Conservation (phyloP, 2,329 filamentous ascomycete species). For the Penicillium janthinellum region DNA sequence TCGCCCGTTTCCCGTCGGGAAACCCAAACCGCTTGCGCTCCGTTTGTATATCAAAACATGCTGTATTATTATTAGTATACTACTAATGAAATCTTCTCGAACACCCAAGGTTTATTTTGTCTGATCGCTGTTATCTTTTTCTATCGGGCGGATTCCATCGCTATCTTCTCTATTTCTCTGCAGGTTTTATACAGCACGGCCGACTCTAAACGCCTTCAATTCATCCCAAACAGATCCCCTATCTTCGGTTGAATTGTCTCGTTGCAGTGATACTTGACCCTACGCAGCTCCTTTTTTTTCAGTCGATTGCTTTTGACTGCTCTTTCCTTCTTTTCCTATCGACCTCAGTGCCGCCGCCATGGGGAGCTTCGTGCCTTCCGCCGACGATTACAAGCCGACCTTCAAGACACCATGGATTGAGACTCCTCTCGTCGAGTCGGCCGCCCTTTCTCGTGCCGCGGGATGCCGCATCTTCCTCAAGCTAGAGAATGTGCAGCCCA, state of each 20-base stretch:
- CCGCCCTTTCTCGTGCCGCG: slow-evolving; percentile 66
- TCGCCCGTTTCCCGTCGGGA: slow-evolving; percentile 38
- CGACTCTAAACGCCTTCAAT: slow-evolving; percentile 16
- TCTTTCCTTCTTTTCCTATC: neutral
- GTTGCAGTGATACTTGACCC: slow-evolving; percentile 8
- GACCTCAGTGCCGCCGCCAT: slow-evolving; percentile 29
- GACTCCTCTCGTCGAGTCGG: slow-evolving; percentile 70
- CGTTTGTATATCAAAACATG: slow-evolving; percentile 38
- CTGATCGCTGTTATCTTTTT: slow-evolving; percentile 15
- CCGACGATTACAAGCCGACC: slow-evolving; percentile 25
- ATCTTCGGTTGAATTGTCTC: slow-evolving; percentile 13
- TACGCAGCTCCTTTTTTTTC: slow-evolving; percentile 4
- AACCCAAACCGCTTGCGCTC: slow-evolving; percentile 25
- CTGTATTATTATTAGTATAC: slow-evolving; percentile 23
- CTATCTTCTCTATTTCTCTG: slow-evolving; percentile 9
- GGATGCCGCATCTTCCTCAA: slow-evolving; percentile 84
- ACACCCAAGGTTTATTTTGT: slow-evolving; percentile 5
- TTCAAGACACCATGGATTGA: slow-evolving; percentile 63
- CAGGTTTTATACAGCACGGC: slow-evolving; percentile 9
- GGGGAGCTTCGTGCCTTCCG: slow-evolving; percentile 38
- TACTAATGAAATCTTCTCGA: slow-evolving; percentile 20
- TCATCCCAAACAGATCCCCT: slow-evolving; percentile 12
- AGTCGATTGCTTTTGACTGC: neutral
- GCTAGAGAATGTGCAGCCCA: slow-evolving; percentile 81
- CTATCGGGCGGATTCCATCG: slow-evolving; percentile 4